Conservation (phyloP, 1,284 basidiomycete genomes). For the Pisolithus thermaeus region DNA sequence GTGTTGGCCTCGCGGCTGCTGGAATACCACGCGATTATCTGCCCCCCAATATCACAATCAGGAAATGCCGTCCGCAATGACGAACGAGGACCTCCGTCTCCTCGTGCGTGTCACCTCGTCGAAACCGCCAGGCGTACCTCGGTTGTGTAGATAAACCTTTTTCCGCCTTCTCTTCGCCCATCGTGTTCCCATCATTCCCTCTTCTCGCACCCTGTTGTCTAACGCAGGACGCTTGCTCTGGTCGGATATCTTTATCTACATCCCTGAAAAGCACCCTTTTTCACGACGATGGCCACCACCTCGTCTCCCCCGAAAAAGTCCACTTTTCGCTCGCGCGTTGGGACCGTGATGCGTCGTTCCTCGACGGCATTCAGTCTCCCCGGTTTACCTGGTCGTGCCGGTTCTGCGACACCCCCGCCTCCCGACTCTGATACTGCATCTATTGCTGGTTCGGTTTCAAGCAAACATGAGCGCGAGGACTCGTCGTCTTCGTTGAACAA, state of each 20-base stretch:
- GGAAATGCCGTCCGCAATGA: slow-evolving; percentile 15
- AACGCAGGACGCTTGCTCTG: background rate
- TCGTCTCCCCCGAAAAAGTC: slow-evolving; percentile 28
- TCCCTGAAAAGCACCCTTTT: slow-evolving; percentile 8
- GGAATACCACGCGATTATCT: slow-evolving; percentile 31
- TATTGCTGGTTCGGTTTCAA: slow-evolving; percentile 19
- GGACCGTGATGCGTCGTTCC: slow-evolving; percentile 27
- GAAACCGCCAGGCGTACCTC: slow-evolving; percentile 29
- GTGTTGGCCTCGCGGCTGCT: slow-evolving; percentile 23
- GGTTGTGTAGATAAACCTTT: slow-evolving; percentile 24
- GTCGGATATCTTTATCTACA: slow-evolving; percentile 9
- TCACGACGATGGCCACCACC: slow-evolving; percentile 2
- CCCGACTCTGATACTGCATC: slow-evolving; percentile 27
- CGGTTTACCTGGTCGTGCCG: slow-evolving; percentile 21
- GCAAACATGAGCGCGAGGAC: slow-evolving; percentile 24
- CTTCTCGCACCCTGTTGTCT: slow-evolving; percentile 6
- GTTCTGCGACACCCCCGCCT: slow-evolving; percentile 23
- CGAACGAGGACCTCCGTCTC: slow-evolving; percentile 12
- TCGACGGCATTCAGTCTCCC: slow-evolving; percentile 30
- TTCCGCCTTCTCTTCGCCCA: slow-evolving; percentile 13
- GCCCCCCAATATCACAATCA: slow-evolving; percentile 22
- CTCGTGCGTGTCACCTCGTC: slow-evolving; percentile 28
- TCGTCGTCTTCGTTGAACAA: slow-evolving; percentile 24
- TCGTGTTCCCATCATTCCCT: slow-evolving; percentile 8
- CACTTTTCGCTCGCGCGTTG: slow-evolving; percentile 29